Base-by-base conservation (phyloP, 2,329 filamentous ascomycete genomes). In the Colletotrichum cuscutae region DNA sequence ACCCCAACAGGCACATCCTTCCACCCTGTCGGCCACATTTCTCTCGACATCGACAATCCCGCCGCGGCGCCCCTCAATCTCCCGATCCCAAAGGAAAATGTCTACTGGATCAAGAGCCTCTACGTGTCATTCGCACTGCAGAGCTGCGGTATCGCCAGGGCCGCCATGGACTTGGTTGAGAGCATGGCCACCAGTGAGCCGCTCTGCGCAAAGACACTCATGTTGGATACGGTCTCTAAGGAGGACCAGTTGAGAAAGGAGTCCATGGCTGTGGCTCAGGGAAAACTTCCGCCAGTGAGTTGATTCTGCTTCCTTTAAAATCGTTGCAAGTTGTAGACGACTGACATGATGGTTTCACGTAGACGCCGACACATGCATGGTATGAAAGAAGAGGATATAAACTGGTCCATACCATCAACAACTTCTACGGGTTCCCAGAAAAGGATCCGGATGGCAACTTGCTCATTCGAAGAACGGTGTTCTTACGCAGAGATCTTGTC, bases 31-130 rank as follows among this genome's bases (percentile, higher is more conserved):
- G 80, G 80, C 4, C 80, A 82, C 58, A 79, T 81, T 46, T 76
- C 78, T 2, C 76, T 82, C 4, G 77, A 78, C 68, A 67, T 58
- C 4, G 72, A 76, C 32, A 72, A 77, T 8, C 42, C 72, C 1
- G 32, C 46, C 19, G 64, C 73, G 0, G 53, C 54, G 0, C 42
- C 63, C 0, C 68, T 79, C 4, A n/a, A 60, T 0, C 61, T 81
- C 0, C 73, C 78, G 1, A 65, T 80, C 3, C 77, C 78, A 0
- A 28, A 56, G 0, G 68, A 76, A 1, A 64, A 61, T 3, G 49
- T 78, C 7, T 80, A 77, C 59, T 81, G 79, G 79, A 80, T 81
- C 52, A 81, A 80, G 56, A 79, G 75, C 0, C 77, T 81, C 7
- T 81, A 78, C 30, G 76, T 81, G 1, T 76, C 78, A 0, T 57